A percentile compares a stretch with the other conserved stretches of the same genome.
These are phyloP conservation scores for Aspergillus funiculosus DNA, from an alignment of 495 filamentous ascomycete genomes.

Conservation along the genomic window DNA sequence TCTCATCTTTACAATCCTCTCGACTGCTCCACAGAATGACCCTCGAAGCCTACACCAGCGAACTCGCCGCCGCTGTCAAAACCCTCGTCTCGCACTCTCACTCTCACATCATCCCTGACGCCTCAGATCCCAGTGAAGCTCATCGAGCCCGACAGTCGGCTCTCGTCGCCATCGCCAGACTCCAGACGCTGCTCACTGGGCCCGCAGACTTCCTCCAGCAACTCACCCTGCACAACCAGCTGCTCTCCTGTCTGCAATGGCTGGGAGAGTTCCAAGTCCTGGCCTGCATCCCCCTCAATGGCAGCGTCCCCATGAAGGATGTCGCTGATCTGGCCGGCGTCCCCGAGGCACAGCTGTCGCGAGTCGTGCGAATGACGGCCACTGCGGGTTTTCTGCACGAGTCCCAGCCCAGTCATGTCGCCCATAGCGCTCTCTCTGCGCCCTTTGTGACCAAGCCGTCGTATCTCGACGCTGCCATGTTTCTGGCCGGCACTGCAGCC, in stretches of 20 bases:
- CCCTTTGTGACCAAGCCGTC: conserved; percentile 29
- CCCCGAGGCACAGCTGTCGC: conserved; percentile 30
- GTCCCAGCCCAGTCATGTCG: conserved; percentile 27
- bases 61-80: background rate
- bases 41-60: conserved; percentile 4
- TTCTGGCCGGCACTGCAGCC: conserved; percentile 28
- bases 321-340: conserved; percentile 31
- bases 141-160: conserved; percentile 1
- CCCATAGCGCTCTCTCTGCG: conserved; percentile 34
- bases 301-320: conserved; percentile 30
- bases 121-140: conserved; percentile 1
- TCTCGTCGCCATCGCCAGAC: background rate
- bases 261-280: conserved; percentile 40
- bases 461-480: conserved; percentile 34
- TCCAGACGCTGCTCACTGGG: background rate
- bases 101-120: background rate
- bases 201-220: conserved; percentile 6
- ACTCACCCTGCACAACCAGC: conserved; percentile 5
- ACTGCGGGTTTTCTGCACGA: conserved; percentile 36
- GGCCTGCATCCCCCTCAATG: conserved; percentile 34
- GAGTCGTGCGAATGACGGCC: conserved; percentile 32
- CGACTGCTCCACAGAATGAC: too few species aligned
- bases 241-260: conserved; percentile 40
- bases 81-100: conserved; percentile 3
- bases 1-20: too few species aligned